These are phyloP conservation scores for Garcia nutans DNA, from an alignment of 345 rosid genomes.

Conservation along the genomic window DNA sequence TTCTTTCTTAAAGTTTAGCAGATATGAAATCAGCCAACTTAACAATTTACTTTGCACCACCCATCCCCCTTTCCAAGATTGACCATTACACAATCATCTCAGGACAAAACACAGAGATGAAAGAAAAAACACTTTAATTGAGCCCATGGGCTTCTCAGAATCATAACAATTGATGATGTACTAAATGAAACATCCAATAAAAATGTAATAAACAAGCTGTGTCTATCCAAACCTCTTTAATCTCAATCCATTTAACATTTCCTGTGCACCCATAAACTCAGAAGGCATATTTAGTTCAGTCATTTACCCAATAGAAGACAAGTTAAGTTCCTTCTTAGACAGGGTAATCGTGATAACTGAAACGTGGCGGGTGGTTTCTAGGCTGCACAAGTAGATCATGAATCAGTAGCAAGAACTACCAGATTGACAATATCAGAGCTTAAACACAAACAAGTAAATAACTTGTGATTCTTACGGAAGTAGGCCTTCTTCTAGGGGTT, in stretches of 20 bases:
- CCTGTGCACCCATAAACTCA: not conserved
- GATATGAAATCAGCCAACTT: not conserved
- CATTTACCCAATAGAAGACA: constrained; percentile 30
- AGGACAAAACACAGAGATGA: not conserved
- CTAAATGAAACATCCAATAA: not conserved
- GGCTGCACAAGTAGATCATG: constrained; percentile 16
- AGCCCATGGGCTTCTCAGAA: not conserved
- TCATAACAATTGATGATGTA: not conserved
- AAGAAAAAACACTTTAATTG: not conserved
- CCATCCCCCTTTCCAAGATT: not conserved
- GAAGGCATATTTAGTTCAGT: constrained; percentile 1
- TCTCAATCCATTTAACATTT: not conserved
- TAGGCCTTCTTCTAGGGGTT: constrained; percentile 61
- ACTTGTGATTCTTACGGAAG: constrained; percentile 45
- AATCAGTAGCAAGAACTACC: not conserved
- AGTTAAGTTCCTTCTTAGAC: constrained; percentile 27
- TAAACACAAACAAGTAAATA: not conserved
- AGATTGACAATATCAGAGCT: not conserved
- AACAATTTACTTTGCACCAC: not conserved
- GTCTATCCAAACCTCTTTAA: not conserved
- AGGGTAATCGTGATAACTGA: constrained; percentile 34
- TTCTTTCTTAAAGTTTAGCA: not conserved
- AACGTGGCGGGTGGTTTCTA: constrained; percentile 39
- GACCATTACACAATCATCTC: not conserved
- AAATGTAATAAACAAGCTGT: not conserved